phyloP scores from a whole-genome alignment of 192 early-diverging fungal species.

The Coemansia sp. region DNA sequence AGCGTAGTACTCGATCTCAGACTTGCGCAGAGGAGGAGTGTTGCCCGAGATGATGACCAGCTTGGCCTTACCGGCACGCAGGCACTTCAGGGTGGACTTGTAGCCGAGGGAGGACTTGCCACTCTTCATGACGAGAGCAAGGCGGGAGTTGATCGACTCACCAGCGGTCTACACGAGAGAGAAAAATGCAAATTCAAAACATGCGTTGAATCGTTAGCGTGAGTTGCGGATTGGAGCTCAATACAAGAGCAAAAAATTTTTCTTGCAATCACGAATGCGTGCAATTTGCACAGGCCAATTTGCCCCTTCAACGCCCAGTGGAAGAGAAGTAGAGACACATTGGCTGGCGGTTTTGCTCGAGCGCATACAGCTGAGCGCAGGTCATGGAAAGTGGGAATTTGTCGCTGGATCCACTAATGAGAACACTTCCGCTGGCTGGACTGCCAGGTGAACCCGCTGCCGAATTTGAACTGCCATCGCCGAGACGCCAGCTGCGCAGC shows the following conservation, averaged over 20 bases:
- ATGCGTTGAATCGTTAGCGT: neutral
- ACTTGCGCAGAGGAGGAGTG: conserved; percentile 99
- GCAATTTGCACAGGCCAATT: neutral
- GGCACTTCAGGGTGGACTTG: conserved; percentile 98
- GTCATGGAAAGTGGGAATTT: neutral
- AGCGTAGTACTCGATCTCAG: conserved; percentile 99
- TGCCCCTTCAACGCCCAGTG: neutral
- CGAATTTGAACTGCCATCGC: neutral
- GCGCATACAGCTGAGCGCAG: neutral
- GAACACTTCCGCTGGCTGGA: neutral
- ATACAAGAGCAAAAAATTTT: neutral
- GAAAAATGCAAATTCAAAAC: neutral
- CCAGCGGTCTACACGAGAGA: conserved; percentile 68
- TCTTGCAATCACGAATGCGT: neutral
- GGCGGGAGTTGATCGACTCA: conserved; percentile 97
- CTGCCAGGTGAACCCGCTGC: neutral
- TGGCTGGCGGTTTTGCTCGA: neutral
- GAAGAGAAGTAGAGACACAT: neutral
- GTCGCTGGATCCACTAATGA: neutral
- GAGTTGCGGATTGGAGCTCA: neutral
- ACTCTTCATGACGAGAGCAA: conserved; percentile 99
- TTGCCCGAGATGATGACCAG: conserved; percentile 98
- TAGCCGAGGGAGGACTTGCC: conserved; percentile 98
- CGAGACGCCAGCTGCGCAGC: neutral
- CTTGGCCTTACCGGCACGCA: conserved; percentile 98